Evolutionary conservation across 2,329 filamentous ascomycete genomes (phyloP), one percentile per base, ranked within the genome.

Genomic region (Colletotrichum sp.): DNA sequence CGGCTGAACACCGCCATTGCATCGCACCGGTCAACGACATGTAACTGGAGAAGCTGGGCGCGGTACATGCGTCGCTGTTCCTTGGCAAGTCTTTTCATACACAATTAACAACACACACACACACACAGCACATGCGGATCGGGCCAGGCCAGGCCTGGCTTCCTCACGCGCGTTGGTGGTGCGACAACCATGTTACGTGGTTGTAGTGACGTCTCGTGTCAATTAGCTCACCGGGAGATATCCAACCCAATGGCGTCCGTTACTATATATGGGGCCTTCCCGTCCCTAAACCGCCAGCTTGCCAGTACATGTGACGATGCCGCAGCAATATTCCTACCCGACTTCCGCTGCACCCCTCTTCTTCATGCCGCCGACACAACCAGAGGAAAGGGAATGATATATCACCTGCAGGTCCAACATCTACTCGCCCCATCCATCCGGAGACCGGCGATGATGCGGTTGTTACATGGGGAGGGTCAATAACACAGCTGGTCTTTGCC

Each of bases 21-120:
- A 67, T 26, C 61, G 43, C 57, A 74, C 72, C 72, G 60, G 72
- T 74, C 60, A 71, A 74, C 30, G 12, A 59, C 68, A 26, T 30
- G 60, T 15, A 52, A 10, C 65, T 36, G 63, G 18, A 36, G 32
- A 18, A 43, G 12, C 32, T 64, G 61, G 61, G 16, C 5, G 36
- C n/a, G 63, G 9, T 30, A 16, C 21, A 9, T 70, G 71, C 65
- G 68, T 16, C 55, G 39, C 36, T 21, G 52, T 24, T 32, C 32
- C 39, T 57, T 59, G 13, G 32, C 36, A 34, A n/a, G 28, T n/a
- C 24, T 60, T 24, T 43, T n/a, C 32, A 64, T n/a, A 63, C 57
- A 59, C 30, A 24, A 52, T 52, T 21, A 52, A 52, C 43, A 21
- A 21, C 43, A 52, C 43, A 52, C 43, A 21, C 43, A 15, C 36